Evolutionary conservation across 345 rosid species (phyloP).

Genomic region (Camelina sativa): DNA sequence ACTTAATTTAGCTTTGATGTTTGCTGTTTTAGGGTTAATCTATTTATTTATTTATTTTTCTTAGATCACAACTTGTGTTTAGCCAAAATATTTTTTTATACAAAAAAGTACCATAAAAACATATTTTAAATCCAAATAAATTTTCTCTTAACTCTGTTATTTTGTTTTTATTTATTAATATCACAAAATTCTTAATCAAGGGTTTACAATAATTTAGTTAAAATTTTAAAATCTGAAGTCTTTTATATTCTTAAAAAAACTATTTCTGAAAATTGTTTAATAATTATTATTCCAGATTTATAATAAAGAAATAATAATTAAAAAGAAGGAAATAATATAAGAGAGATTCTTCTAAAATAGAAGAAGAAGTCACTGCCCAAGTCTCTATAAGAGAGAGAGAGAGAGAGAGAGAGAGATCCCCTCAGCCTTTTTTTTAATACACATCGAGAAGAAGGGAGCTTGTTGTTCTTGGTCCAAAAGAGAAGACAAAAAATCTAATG

Average conservation of each 20-base stretch:
- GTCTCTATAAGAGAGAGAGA: slow-evolving; percentile 13
- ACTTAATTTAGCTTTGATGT: neutral
- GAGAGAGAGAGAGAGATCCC: neutral
- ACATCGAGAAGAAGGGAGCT: slow-evolving; percentile 26
- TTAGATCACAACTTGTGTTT: slow-evolving; percentile 1
- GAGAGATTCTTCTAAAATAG: neutral
- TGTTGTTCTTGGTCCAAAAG: slow-evolving; percentile 32
- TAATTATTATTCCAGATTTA: neutral
- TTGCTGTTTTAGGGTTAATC: neutral
- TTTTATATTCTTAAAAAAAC: neutral
- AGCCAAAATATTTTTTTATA: neutral
- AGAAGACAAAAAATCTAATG: slow-evolving; percentile 50
- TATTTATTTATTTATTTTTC: neutral
- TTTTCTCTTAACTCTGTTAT: neutral
- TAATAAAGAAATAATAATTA: too few species aligned
- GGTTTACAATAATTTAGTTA: neutral
- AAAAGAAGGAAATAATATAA: neutral
- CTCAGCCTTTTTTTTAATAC: slow-evolving; percentile 10
- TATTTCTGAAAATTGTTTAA: neutral
- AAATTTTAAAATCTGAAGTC: neutral
- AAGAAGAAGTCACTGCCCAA: slow-evolving; percentile 16
- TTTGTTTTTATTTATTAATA: neutral
- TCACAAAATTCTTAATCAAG: neutral
- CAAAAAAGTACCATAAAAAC: neutral
- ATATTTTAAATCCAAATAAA: neutral